Base-by-base conservation (phyloP, 1,284 basidiomycete species). In the Trichosporon sp. region DNA sequence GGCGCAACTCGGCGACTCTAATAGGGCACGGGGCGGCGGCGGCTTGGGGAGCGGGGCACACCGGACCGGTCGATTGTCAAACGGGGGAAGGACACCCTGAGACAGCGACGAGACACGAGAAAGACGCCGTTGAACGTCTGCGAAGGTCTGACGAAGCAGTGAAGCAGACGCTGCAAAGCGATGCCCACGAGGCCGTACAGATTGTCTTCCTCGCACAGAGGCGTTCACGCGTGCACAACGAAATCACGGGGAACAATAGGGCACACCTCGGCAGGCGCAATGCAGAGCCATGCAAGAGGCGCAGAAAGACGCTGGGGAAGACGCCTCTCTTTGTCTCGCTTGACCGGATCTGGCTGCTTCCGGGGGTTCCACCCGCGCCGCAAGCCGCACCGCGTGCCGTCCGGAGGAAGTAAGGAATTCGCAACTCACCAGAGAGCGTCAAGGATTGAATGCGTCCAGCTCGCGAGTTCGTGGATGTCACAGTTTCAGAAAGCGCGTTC, bases 291-390 rank as follows among this genome's bases (percentile, higher is more conserved):
- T 26, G 26, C 26, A 26, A 26, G 26, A 26, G 26, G 48, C 48
- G 48, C 19, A n/a, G 16, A 51, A n/a, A 51, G 19, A n/a, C 26
- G 26, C 26, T 51, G 48, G 19, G 48, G 48, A 46, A 46, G 43
- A 19, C 48, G 19, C 40, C 48, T 51, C 48, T 51, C 40, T 19
- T 51, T 51, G 48, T 51, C 48, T 51, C n/a, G 48, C 48, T 19
- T 51, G 19, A 51, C 16, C 48, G n/a, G 43, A 46, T 46, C 43
- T 46, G 43, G 43, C 12, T 46, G 43, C 43, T 46, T 46, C 43
- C 43, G 48, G 48, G n/a, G 6, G 48, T 51, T 51, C 48, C 48
- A 51, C 48, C 19, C 48, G 48, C 16, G 19, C 48, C n/a, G 48
- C 48, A 14, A 51, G 11, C 19, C 48, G 16, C 4, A 8, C 48